Percentiles rank a stretch among this genome's conserved stretches.
Evolutionary conservation across 768 basidiomycete species (phyloP).

Genomic region (Leccinum variicolor): DNA sequence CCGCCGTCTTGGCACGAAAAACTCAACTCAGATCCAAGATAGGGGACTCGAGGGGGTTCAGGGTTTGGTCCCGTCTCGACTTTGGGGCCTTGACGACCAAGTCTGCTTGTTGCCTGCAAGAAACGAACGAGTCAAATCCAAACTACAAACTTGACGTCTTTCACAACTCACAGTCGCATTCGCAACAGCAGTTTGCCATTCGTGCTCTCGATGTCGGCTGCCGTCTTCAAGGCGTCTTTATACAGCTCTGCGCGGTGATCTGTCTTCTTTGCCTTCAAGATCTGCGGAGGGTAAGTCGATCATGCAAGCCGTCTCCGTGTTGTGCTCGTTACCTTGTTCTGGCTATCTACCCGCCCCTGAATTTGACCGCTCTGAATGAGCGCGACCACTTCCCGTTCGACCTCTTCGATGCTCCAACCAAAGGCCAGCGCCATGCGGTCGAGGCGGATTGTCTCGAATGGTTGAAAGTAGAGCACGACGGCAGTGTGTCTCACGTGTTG

Average conservation of each 20-base stretch:
- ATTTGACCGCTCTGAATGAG: constrained; percentile 79
- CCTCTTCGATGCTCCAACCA: constrained; percentile 71
- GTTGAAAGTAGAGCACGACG: constrained; percentile 85
- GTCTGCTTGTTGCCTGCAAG: constrained; percentile 72
- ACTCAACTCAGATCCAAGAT: constrained; percentile 12
- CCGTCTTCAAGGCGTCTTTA: constrained; percentile 69
- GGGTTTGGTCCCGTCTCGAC: constrained; percentile 25
- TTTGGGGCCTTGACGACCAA: constrained; percentile 68
- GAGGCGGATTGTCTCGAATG: constrained; percentile 81
- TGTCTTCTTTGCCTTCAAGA: constrained; percentile 74
- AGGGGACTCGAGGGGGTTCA: constrained; percentile 14
- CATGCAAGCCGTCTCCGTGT: neutral
- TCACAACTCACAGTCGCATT: constrained; percentile 69
- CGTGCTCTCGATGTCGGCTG: constrained; percentile 63
- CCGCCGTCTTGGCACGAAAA: neutral
- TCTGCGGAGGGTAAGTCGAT: constrained; percentile 40
- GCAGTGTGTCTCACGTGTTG: constrained; percentile 73
- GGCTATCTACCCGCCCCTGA: constrained; percentile 81
- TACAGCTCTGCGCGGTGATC: constrained; percentile 79
- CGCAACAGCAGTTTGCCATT: constrained; percentile 79
- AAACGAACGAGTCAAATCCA: neutral
- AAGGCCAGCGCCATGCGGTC: constrained; percentile 85
- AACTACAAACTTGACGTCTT: neutral
- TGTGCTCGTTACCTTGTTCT: constrained; percentile 65
- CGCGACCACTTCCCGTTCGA: constrained; percentile 68